These are phyloP conservation scores for Cryptosporidium ubiquitum DNA, from an alignment of 169 alveolate species.

Conservation along the genomic window DNA sequence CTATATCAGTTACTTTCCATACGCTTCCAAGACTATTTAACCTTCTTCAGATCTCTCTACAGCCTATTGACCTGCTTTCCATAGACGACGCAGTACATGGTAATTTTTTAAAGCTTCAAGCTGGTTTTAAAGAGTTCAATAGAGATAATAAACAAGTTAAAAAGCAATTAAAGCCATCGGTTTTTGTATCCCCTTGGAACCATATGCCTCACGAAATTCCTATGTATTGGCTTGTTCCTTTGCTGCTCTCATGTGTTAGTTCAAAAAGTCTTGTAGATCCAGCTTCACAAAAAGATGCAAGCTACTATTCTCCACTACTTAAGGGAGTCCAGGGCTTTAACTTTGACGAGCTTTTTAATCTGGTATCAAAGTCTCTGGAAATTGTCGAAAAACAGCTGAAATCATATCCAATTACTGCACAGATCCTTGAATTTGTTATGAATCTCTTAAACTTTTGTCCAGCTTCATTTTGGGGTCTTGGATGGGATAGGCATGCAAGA, in stretches of 20 bases:
- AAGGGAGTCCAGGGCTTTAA: conserved; percentile 47
- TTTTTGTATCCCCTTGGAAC: conserved; percentile 14
- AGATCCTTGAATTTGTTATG: conserved; percentile 28
- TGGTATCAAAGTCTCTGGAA: conserved; percentile 42
- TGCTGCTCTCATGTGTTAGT: conserved; percentile 2
- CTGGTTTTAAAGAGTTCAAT: neutral
- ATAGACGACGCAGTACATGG: conserved; percentile 15
- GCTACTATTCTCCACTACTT: conserved; percentile 22
- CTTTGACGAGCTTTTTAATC: conserved; percentile 33
- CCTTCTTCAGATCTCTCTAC: conserved; percentile 1
- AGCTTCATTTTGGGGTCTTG: conserved; percentile 66
- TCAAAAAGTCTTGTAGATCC: neutral
- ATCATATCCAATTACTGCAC: conserved; percentile 61
- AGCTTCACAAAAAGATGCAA: neutral
- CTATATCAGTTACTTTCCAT: conserved; percentile 10
- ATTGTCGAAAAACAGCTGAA: conserved; percentile 46
- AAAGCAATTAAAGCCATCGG: neutral
- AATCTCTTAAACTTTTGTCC: conserved; percentile 33
- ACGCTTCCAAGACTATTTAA: conserved; percentile 32
- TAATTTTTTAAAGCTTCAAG: conserved; percentile 17
- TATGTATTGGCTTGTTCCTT: conserved; percentile 66
- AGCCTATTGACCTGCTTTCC: conserved; percentile 26
- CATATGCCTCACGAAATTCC: conserved; percentile 6
- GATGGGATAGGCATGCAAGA: conserved; percentile 69
- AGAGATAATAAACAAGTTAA: neutral